A percentile compares a stretch with the other conserved stretches of the same genome.
Conservation (phyloP, 192 early-diverging fungal species). For the Lobosporangium transversale region DNA sequence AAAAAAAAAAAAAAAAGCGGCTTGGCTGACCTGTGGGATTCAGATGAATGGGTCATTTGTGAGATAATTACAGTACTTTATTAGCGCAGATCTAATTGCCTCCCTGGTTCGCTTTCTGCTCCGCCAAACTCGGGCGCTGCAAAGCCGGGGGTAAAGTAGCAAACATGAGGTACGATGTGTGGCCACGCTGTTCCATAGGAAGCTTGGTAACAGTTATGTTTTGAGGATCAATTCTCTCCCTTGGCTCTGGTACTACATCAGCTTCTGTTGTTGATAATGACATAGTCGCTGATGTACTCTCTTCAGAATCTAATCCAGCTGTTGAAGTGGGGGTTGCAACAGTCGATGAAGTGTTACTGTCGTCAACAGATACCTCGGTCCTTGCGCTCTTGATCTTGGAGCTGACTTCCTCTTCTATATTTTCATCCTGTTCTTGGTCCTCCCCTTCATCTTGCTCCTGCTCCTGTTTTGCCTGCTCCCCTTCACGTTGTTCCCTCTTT, state of each 20-base stretch:
- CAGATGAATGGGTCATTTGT: too few relatives aligned
- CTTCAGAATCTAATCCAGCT: conserved; percentile 21
- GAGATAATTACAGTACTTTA: too few relatives aligned
- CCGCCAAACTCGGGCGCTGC: conserved; percentile 18
- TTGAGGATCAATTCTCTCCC: conserved; percentile 48
- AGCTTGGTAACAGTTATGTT: conserved; percentile 73
- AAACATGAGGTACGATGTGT: conserved; percentile 97
- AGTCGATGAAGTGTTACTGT: conserved; percentile 24
- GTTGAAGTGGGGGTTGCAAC: conserved; percentile 17
- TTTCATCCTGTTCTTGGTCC: background rate
- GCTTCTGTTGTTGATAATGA: conserved; percentile 7
- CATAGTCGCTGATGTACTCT: conserved; percentile 3
- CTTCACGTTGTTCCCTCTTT: too few relatives aligned
- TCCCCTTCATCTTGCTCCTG: conserved; percentile 1
- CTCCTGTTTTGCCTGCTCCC: background rate
- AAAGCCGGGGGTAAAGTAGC: conserved; percentile 75
- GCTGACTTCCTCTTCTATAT: conserved; percentile 1
- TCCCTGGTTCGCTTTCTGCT: conserved; percentile 22
- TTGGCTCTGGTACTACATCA: conserved; percentile 12
- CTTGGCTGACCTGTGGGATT: too few relatives aligned
- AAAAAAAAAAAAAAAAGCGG: conserved; percentile 3
- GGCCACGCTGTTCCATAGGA: conserved; percentile 72
- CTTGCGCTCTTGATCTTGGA: conserved; percentile 17
- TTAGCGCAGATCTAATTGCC: too few relatives aligned
- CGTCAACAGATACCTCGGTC: conserved; percentile 10